Evolutionary conservation across 345 rosid genomes (phyloP), one percentile per base, ranked within the genome.

Genomic region (Zanthoxylum bungeanum): DNA sequence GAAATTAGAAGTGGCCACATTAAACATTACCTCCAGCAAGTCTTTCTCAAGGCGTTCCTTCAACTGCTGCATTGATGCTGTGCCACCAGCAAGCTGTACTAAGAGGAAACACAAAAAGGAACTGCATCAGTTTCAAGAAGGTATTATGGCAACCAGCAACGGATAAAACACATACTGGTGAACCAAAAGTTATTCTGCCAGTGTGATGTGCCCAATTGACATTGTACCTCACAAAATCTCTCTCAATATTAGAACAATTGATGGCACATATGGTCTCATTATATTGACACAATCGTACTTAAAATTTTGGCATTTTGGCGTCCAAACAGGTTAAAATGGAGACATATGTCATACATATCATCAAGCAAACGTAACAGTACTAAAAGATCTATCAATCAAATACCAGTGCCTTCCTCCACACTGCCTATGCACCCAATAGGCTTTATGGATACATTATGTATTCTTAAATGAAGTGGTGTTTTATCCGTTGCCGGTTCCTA

Each of bases 21-120:
- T 34, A 27, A 46, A 77, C 57, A 56, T 49, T 77, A 94, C 98
- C 93, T 94, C 98, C 9, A 92, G 79, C 87, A 94, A 84, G 77
- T 94, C 98, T 82, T 94, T 94, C 83, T 94, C 98, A 31, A 94
- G 98, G 37, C 98, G 97, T 76, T 94, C 98, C 88, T 94, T 94
- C 83, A 92, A 72, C 76, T 94, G 98, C 82, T 94, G 98, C 98
- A 94, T 94, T 19, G 98, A 92, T 78, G 98, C 91, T 36, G 98
- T 94, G 73, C 98, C 98, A 78, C 98, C 98, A 76, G 98, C 92
- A 79, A 94, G 97, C 98, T 94, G 79, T n/a, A 76, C 71, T 53
- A 70, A 40, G 46, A 53, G 10, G 57, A 22, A 62, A 74, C 46
- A 75, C 22, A 42, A 53, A 3, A 68, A 72, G 40, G 42, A 28